phyloP scores from a whole-genome alignment of 768 basidiomycete species.

The Baorangia bicolor region DNA sequence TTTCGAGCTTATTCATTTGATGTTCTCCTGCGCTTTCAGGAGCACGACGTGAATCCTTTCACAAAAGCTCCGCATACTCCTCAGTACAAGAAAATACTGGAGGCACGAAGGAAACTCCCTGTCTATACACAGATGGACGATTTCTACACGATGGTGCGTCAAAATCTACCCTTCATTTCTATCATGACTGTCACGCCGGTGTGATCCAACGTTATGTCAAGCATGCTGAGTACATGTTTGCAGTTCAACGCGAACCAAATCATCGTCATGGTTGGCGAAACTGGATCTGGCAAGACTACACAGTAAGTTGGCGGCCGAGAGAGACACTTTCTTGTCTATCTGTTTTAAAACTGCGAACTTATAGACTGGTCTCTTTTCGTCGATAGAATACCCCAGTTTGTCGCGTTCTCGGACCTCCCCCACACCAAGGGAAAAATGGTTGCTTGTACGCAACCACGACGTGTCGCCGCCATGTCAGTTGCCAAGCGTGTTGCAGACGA shows the following conservation, averaged over 20 bases:
- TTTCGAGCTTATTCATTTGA: neutral
- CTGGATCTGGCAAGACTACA: constrained; percentile 94
- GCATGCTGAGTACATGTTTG: neutral
- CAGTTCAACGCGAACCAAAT: constrained; percentile 60
- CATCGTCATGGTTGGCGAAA: constrained; percentile 90
- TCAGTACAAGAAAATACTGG: constrained; percentile 85
- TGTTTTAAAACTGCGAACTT: constrained; percentile 21
- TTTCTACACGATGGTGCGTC: constrained; percentile 83
- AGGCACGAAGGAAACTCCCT: constrained; percentile 82
- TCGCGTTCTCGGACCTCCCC: constrained; percentile 89
- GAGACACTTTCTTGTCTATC: constrained; percentile 20
- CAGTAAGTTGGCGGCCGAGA: constrained; percentile 58
- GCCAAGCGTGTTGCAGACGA: constrained; percentile 99
- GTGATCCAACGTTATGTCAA: neutral
- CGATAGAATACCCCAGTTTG: constrained; percentile 91
- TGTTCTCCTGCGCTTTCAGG: constrained; percentile 40
- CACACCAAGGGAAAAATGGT: constrained; percentile 89
- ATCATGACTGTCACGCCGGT: neutral
- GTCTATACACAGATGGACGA: constrained; percentile 92
- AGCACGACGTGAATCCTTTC: constrained; percentile 84
- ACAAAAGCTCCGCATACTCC: constrained; percentile 74
- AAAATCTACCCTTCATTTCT: neutral
- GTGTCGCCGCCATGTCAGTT: constrained; percentile 97
- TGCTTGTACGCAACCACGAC: constrained; percentile 94
- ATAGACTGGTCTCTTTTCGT: constrained; percentile 31